A percentile compares a stretch with the other conserved stretches of the same genome.
Conservation (phyloP, 345 rosid genomes). For the Viola odorata region DNA sequence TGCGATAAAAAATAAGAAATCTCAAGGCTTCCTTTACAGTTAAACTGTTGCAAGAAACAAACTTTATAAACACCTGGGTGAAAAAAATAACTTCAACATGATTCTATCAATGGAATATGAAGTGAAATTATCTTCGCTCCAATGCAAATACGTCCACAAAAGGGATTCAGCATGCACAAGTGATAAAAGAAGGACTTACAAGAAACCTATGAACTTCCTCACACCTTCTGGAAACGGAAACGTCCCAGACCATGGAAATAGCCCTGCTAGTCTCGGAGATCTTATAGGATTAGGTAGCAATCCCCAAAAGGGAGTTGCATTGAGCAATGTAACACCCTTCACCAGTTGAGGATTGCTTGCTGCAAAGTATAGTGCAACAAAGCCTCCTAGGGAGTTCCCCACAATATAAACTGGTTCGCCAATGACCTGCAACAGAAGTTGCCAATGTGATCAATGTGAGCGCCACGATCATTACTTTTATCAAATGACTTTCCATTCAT, state of each 20-base stretch:
- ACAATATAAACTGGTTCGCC: slow-evolving; percentile 87
- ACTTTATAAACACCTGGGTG: neutral
- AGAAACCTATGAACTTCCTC: slow-evolving; percentile 60
- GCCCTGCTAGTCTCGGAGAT: slow-evolving; percentile 62
- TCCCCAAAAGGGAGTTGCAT: slow-evolving; percentile 99
- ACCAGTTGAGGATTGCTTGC: slow-evolving; percentile 79
- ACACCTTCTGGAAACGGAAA: slow-evolving; percentile 83
- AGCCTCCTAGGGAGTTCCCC: slow-evolving; percentile 96
- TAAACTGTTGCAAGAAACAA: too few relatives aligned
- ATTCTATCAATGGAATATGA: neutral
- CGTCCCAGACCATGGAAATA: slow-evolving; percentile 86
- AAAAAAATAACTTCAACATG: neutral
- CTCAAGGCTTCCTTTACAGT: too few relatives aligned
- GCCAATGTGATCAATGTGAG: neutral
- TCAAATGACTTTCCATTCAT: neutral
- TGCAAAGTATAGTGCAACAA: slow-evolving; percentile 75
- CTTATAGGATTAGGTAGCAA: slow-evolving; percentile 74
- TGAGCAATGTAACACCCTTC: slow-evolving; percentile 83
- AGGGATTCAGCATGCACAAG: neutral
- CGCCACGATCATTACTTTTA: slow-evolving; percentile 2
- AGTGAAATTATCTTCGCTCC: too few relatives aligned
- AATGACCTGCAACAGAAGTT: slow-evolving; percentile 49
- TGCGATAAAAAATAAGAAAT: neutral
- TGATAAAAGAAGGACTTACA: slow-evolving; percentile 42
- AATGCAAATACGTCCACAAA: neutral